phyloP scores from a whole-genome alignment of 768 basidiomycete species.

The Mycena haematopus region DNA sequence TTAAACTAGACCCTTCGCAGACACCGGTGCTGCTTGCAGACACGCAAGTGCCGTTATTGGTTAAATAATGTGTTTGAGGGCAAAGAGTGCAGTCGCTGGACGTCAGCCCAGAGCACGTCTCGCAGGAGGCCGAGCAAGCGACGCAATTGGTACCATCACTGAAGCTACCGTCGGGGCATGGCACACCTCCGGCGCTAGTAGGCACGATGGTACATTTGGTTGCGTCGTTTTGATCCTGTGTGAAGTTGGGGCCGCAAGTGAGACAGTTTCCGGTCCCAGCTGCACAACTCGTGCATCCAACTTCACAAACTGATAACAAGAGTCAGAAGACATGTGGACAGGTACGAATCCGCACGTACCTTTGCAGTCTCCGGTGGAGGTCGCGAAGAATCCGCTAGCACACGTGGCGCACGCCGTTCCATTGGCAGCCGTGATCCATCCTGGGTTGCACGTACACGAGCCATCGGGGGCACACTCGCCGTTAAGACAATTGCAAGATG shows the following conservation, averaged over 20 bases:
- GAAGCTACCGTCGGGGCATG: slow-evolving; percentile 75
- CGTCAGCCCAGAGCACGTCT: slow-evolving; percentile 70
- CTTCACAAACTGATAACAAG: slow-evolving; percentile 64
- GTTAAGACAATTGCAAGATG: slow-evolving; percentile 83
- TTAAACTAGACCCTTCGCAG: slow-evolving; percentile 71
- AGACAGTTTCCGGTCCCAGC: slow-evolving; percentile 73
- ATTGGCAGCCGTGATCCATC: slow-evolving; percentile 74
- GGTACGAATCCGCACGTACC: slow-evolving; percentile 41
- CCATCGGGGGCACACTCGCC: slow-evolving; percentile 74
- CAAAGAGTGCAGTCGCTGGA: slow-evolving; percentile 79
- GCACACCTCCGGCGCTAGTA: slow-evolving; percentile 54
- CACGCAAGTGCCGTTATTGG: slow-evolving; percentile 73
- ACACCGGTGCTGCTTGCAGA: slow-evolving; percentile 68
- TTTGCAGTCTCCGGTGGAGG: slow-evolving; percentile 73
- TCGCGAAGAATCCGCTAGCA: slow-evolving; percentile 75
- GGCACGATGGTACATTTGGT: slow-evolving; percentile 68
- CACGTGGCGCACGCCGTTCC: slow-evolving; percentile 83
- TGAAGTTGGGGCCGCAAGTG: slow-evolving; percentile 71
- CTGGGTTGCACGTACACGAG: slow-evolving; percentile 77
- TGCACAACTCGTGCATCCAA: slow-evolving; percentile 76
- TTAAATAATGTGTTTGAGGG: slow-evolving; percentile 61
- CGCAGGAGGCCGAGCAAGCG: slow-evolving; percentile 70
- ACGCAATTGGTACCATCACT: slow-evolving; percentile 57
- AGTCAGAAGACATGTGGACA: slow-evolving; percentile 12
- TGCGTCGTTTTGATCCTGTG: slow-evolving; percentile 66